Evolutionary conservation across 1,284 basidiomycete species (phyloP).

Genomic region (Apiotrichum siamense): DNA sequence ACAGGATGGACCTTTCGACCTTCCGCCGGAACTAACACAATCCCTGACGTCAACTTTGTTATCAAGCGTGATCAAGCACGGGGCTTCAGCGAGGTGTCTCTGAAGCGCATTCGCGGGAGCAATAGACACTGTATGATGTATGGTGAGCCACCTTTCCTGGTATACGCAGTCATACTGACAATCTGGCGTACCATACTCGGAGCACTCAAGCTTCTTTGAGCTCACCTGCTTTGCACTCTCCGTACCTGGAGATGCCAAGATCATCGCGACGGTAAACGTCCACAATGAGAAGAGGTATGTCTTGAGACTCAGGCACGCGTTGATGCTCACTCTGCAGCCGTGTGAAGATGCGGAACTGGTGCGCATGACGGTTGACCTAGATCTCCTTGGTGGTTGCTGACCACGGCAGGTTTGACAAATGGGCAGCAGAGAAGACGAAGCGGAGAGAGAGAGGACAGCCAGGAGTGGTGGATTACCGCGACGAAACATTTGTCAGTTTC

Average conservation of each 20-base stretch:
- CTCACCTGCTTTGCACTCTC: conserved; percentile 88
- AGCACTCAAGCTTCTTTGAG: conserved; percentile 92
- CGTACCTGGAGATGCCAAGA: conserved; percentile 63
- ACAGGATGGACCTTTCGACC: conserved; percentile 89
- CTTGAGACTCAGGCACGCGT: not conserved
- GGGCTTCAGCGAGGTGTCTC: conserved; percentile 60
- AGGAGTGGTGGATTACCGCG: conserved; percentile 55
- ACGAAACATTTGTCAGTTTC: conserved; percentile 43
- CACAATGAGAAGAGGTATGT: conserved; percentile 60
- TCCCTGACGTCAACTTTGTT: conserved; percentile 60
- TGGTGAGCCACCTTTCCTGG: conserved; percentile 45
- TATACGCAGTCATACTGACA: not conserved
- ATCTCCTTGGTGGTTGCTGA: not conserved
- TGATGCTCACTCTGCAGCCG: conserved; percentile 46
- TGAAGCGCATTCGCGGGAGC: conserved; percentile 67
- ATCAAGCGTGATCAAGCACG: conserved; percentile 61
- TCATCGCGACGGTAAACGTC: conserved; percentile 95
- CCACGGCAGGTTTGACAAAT: conserved; percentile 67
- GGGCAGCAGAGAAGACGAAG: conserved; percentile 73
- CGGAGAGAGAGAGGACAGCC: conserved; percentile 50
- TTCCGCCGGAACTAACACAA: conserved; percentile 59
- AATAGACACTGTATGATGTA: conserved; percentile 65
- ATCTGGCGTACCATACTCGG: conserved; percentile 79
- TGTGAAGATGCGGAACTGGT: conserved; percentile 70
- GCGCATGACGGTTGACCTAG: not conserved